These are phyloP conservation scores for Amanita molliuscula DNA, from an alignment of 768 basidiomycete genomes.

Conservation along the genomic window DNA sequence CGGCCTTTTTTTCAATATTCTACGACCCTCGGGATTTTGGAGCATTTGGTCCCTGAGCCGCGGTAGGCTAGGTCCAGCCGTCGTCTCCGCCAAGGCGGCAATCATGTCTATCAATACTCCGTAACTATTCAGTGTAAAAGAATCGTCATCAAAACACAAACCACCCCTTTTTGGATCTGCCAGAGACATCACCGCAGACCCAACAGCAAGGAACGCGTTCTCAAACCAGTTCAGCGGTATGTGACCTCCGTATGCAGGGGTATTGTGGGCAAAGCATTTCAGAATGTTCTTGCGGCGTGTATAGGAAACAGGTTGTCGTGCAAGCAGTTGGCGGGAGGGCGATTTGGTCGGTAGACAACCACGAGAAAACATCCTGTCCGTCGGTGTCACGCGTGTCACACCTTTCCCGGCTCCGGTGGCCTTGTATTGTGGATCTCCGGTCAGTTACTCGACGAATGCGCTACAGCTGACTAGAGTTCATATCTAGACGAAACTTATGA, in stretches of 20 bases:
- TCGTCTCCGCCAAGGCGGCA: slow-evolving; percentile 88
- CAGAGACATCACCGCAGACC: slow-evolving; percentile 77
- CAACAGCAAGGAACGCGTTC: slow-evolving; percentile 75
- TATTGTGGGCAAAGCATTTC: slow-evolving; percentile 12
- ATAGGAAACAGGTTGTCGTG: background rate
- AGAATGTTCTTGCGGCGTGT: background rate
- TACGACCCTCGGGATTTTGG: slow-evolving; percentile 69
- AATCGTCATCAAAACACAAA: slow-evolving; percentile 24
- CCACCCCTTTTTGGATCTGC: slow-evolving; percentile 78
- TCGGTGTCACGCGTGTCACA: background rate
- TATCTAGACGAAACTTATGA: background rate
- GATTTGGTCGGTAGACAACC: background rate
- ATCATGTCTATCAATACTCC: slow-evolving; percentile 65
- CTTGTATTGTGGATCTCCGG: background rate
- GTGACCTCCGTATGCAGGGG: slow-evolving; percentile 65
- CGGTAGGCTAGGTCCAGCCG: slow-evolving; percentile 71
- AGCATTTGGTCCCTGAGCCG: slow-evolving; percentile 72
- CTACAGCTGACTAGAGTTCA: background rate
- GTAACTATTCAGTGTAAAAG: slow-evolving; percentile 4
- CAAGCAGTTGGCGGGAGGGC: background rate
- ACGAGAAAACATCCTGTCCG: background rate
- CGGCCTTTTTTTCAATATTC: slow-evolving; percentile 77
- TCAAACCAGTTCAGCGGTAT: slow-evolving; percentile 78
- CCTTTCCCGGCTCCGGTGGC: background rate
- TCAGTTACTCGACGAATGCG: background rate